Evolutionary conservation across 169 alveolate species (phyloP).

Genomic region (Plasmodium vivax): DNA sequence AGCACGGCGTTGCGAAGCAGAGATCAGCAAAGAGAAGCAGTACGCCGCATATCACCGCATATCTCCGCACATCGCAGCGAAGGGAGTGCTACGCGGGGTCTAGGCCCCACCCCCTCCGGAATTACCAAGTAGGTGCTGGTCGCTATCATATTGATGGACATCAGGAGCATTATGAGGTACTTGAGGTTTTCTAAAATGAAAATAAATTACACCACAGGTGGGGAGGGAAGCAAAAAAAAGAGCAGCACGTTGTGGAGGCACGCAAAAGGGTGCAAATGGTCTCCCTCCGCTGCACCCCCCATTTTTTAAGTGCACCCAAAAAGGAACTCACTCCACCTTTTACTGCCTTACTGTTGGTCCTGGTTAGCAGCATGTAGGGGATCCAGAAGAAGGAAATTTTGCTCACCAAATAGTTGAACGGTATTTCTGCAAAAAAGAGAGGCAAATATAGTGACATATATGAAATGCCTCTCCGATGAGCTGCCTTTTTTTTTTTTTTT

Average conservation of each 20-base stretch:
- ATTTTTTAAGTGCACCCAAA: background rate
- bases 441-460: background rate
- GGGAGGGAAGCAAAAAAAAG: background rate
- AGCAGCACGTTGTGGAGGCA: background rate
- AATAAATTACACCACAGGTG: background rate
- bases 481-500: slow-evolving; percentile 4
- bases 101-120: background rate
- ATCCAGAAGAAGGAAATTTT: slow-evolving; percentile 68
- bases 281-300: background rate
- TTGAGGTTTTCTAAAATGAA: slow-evolving; percentile 37
- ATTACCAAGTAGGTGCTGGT: slow-evolving; percentile 68
- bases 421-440: slow-evolving; percentile 52
- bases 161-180: slow-evolving; percentile 44
- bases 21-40: no score
- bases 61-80: background rate
- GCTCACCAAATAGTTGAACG: slow-evolving; percentile 46
- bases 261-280: background rate
- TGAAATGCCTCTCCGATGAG: background rate
- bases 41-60: no score
- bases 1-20: background rate
- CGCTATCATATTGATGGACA: slow-evolving; percentile 24
- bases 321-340: background rate
- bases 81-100: background rate
- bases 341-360: slow-evolving; percentile 11
- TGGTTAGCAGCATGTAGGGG: slow-evolving; percentile 45